A percentile compares a stretch with the other conserved stretches of the same genome.
These are phyloP conservation scores for Bondarzewia mesenterica DNA, from an alignment of 1,284 basidiomycete genomes.

Conservation along the genomic window DNA sequence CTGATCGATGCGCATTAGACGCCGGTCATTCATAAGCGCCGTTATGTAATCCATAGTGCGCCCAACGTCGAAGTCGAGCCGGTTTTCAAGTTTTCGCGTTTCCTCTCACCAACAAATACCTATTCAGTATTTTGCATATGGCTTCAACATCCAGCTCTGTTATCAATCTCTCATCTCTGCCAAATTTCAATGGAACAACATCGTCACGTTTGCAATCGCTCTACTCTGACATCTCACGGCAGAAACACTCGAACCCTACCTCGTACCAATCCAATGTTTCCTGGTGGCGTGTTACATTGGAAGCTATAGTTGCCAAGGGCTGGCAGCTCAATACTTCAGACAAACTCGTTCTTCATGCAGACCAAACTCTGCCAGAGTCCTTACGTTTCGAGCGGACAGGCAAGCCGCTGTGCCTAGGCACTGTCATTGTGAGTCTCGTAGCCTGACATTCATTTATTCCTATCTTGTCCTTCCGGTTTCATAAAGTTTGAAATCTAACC, in stretches of 20 bases:
- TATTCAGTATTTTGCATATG: neutral
- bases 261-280: slow-evolving; percentile 76
- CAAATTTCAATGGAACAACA: slow-evolving; percentile 44
- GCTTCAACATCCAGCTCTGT: neutral
- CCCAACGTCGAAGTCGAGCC: too few species aligned
- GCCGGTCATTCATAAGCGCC: too few species aligned
- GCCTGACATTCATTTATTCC: neutral
- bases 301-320: slow-evolving; percentile 52
- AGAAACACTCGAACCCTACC: slow-evolving; percentile 78
- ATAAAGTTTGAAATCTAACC: slow-evolving; percentile 9
- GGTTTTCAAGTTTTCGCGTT: too few species aligned
- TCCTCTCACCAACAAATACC: too few species aligned
- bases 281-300: slow-evolving; percentile 80
- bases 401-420: slow-evolving; percentile 74
- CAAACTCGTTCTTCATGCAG: slow-evolving; percentile 59
- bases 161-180: slow-evolving; percentile 25
- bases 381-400: slow-evolving; percentile 65
- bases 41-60: too few species aligned
- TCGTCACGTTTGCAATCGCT: slow-evolving; percentile 70
- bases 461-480: neutral
- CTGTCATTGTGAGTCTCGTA: slow-evolving; percentile 69
- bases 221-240: slow-evolving; percentile 82
- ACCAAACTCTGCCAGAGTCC: slow-evolving; percentile 48
- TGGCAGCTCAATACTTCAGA: slow-evolving; percentile 40
- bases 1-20: too few species aligned